These are phyloP conservation scores for Purpureocillium lavendulum DNA, from an alignment of 2,329 filamentous ascomycete species.

Conservation along the genomic window DNA sequence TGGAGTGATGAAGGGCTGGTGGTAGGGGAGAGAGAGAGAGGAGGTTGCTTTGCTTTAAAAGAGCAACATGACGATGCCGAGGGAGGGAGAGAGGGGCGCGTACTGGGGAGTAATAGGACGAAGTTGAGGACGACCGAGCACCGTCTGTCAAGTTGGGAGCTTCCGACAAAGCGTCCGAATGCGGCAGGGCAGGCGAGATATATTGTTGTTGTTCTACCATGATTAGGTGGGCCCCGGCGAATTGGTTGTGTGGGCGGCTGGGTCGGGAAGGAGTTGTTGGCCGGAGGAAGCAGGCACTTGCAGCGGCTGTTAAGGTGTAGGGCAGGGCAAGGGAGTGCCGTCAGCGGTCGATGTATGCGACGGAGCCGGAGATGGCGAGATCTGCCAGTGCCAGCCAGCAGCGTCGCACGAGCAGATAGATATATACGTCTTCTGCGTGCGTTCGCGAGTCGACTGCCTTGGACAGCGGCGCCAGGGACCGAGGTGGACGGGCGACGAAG, in stretches of 20 bases:
- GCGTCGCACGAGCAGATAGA: too few species aligned
- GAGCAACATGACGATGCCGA: neutral
- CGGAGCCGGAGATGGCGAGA: too few species aligned
- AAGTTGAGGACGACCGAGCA: slow-evolving; percentile 14
- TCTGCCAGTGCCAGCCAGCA: too few species aligned
- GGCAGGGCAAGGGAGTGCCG: slow-evolving; percentile 8
- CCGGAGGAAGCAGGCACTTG: neutral
- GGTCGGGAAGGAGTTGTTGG: slow-evolving; percentile 1
- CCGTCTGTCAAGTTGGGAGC: slow-evolving; percentile 16
- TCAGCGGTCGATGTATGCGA: slow-evolving; percentile 1
- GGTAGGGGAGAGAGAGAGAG: neutral
- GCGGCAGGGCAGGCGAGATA: slow-evolving; percentile 22
- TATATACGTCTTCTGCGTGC: too few species aligned
- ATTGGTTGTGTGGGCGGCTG: slow-evolving; percentile 1
- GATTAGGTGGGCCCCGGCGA: slow-evolving; percentile 14
- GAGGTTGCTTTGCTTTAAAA: neutral
- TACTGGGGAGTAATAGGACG: slow-evolving; percentile 24
- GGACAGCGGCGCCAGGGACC: too few species aligned
- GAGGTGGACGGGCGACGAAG: neutral
- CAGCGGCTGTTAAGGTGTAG: slow-evolving; percentile 2
- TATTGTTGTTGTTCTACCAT: slow-evolving; percentile 27
- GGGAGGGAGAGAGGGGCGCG: slow-evolving; percentile 5
- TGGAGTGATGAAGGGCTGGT: neutral
- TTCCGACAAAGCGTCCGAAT: slow-evolving; percentile 20
- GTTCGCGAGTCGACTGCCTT: too few species aligned